phyloP scores from a whole-genome alignment of 106 monocot genomes.

The Dendrobium nobile region DNA sequence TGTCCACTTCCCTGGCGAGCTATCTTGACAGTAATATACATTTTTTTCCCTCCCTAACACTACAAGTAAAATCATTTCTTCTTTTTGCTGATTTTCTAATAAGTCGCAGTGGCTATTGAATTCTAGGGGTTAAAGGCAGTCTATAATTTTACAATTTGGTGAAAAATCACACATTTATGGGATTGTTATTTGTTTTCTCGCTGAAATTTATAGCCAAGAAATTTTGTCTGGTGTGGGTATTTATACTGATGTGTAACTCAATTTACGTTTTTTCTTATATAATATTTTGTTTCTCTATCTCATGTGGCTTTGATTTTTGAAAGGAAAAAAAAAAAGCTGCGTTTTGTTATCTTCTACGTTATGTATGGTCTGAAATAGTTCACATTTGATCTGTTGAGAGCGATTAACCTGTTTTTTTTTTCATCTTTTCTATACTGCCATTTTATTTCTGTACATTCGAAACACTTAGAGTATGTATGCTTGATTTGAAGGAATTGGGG shows the following conservation, averaged over 20 bases:
- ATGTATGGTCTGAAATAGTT: background rate
- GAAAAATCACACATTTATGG: background rate
- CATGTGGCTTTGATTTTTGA: background rate
- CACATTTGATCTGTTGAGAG: too few relatives aligned
- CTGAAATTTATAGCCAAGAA: background rate
- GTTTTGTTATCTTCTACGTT: background rate
- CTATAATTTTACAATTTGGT: background rate
- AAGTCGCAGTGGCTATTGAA: background rate
- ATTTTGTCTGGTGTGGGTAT: background rate
- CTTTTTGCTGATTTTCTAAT: background rate
- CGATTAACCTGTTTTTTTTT: too few relatives aligned
- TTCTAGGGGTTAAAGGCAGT: background rate
- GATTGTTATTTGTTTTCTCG: background rate
- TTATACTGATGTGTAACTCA: background rate
- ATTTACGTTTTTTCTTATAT: background rate
- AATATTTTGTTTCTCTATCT: background rate
- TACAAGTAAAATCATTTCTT: background rate
- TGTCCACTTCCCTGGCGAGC: conserved; percentile 40
- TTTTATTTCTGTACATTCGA: too few relatives aligned
- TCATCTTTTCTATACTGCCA: too few relatives aligned
- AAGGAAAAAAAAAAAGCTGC: background rate
- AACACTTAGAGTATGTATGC: too few relatives aligned
- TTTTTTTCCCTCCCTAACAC: background rate
- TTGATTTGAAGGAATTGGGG: too few relatives aligned
- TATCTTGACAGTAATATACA: conserved; percentile 33